Percentiles rank a stretch among this genome's conserved stretches.
These are phyloP conservation scores for Arachis monticola DNA, from an alignment of 331 rosid genomes.

Conservation along the genomic window DNA sequence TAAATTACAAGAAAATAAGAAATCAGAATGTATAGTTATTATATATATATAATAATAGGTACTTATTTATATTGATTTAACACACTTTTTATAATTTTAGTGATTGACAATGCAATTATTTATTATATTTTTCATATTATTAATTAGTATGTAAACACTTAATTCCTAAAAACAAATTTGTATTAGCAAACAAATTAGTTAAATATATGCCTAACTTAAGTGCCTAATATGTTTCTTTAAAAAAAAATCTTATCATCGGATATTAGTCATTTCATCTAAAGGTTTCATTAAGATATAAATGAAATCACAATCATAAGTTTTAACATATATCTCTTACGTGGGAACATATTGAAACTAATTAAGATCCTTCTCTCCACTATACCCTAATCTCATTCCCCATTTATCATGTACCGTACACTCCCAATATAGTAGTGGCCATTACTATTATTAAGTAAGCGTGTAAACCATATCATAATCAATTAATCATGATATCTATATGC, in stretches of 20 bases:
- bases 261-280: background rate
- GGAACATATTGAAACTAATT: background rate
- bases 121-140: too few species aligned
- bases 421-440: background rate
- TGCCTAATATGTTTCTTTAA: background rate
- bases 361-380: background rate
- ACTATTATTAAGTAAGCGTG: constrained; percentile 9
- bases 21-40: too few species aligned
- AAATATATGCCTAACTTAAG: background rate
- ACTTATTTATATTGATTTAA: too few species aligned
- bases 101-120: too few species aligned
- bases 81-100: too few species aligned
- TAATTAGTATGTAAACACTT: too few species aligned
- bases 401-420: background rate
- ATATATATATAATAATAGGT: too few species aligned
- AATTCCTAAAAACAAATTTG: too few species aligned
- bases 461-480: background rate
- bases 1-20: background rate
- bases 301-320: background rate
- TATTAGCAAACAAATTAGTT: background rate
- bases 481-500: constrained; percentile 18
- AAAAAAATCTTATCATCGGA: background rate
- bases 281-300: constrained; percentile 5
- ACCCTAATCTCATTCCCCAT: background rate
- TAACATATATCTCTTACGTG: background rate